Evolutionary conservation across 345 rosid genomes (phyloP), one percentile per base, ranked within the genome.

Genomic region (Chamaenerion angustifolium): DNA sequence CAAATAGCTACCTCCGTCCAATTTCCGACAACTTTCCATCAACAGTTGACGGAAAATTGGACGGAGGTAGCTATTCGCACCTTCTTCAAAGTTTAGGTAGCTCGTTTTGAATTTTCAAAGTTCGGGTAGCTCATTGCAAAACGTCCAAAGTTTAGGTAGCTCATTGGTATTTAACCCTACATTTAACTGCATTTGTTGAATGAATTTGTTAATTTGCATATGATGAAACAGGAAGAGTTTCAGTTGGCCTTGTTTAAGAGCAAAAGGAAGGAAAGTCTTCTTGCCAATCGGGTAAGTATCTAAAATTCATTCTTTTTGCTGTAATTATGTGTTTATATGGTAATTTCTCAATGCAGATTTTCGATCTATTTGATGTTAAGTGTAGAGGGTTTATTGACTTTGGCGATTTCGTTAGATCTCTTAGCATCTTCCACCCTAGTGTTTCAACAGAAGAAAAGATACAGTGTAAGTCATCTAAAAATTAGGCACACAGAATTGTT

Each of bases 351-450:
- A 19, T 71, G n/a, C 70, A 89, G 97, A 93, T 85, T 49, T 89
- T 89, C 60, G 97, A 89, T 63, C 65, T 85, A 65, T 85, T 89
- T 31, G 97, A 85, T 62, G 76, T 82, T 37, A 89, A 89, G 63
- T 87, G 81, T 62, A 83, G 83, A 60, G 97, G 94, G 13, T 72
- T 83, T 50, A 69, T 89, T 51, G 94, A 83, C 49, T 89, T 89
- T 62, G 90, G 77, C 57, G 97, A 82, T 57, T 89, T 89, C 62
- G 90, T 94, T 2, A 80, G 72, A 52, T 80, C 94, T 45, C 93
- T 89, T 58, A 79, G 89, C 1, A 90, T 89, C 23, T 89, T 89
- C 70, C 97, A 89, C 65, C 97, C 95, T 23, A 67, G 71, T 73
- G 87, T 95, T 46, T 88, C 85, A 3, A 74, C 73, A 51, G 90